A percentile compares a stretch with the other conserved stretches of the same genome.
Evolutionary conservation across 495 filamentous ascomycete species (phyloP).

Genomic region (Pyrenula aspistea): DNA sequence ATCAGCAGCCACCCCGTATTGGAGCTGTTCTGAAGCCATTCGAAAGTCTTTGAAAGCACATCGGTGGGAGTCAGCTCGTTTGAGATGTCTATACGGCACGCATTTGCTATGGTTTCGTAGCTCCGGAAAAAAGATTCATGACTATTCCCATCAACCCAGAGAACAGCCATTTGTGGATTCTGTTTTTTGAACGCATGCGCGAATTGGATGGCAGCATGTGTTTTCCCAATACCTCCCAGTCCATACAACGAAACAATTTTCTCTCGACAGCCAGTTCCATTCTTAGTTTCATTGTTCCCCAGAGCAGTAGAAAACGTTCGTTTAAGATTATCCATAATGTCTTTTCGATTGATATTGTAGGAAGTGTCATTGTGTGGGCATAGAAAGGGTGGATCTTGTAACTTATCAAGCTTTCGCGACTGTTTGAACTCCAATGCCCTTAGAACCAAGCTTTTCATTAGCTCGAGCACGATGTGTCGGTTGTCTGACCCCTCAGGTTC

Average conservation of each 20-base stretch:
- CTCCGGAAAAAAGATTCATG: neutral
- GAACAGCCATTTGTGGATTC: neutral
- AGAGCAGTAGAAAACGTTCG: neutral
- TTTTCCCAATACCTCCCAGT: neutral
- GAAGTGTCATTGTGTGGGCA: neutral
- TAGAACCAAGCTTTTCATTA: neutral
- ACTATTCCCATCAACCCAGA: neutral
- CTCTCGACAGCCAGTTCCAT: neutral
- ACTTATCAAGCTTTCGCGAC: neutral
- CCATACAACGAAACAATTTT: neutral
- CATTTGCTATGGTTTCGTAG: neutral
- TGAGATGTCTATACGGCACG: neutral
- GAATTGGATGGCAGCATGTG: neutral
- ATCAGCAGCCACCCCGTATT: slow-evolving; percentile 29
- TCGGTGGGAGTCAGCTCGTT: neutral
- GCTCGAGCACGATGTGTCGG: neutral
- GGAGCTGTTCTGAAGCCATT: neutral
- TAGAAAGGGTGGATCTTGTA: neutral
- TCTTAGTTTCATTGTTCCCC: neutral
- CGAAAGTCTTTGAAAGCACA: neutral
- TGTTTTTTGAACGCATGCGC: neutral
- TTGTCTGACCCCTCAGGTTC: neutral
- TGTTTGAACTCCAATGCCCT: neutral
- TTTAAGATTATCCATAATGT: neutral
- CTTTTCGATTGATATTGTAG: neutral